phyloP scores from a whole-genome alignment of 2,329 filamentous ascomycete species.

The Alternaria metachromatica region DNA sequence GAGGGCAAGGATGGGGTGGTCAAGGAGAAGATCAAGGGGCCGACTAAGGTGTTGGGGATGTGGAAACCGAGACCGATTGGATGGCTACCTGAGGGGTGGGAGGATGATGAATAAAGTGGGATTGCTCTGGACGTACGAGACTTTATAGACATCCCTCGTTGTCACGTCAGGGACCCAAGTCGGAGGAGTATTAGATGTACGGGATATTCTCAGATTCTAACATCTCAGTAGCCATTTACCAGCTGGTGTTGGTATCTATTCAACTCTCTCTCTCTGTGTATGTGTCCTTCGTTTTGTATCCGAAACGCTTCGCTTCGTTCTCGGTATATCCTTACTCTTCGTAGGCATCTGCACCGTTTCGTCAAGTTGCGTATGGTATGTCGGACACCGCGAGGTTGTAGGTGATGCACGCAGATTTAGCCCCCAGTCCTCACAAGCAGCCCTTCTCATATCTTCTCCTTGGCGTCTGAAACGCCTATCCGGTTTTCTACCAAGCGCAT shows the following conservation, averaged over 20 bases:
- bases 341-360: neutral
- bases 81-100: slow-evolving; percentile 33
- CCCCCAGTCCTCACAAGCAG: neutral
- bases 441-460: slow-evolving; percentile 53
- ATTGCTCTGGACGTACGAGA: neutral
- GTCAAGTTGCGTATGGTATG: neutral
- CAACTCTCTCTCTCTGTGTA: neutral
- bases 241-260: neutral
- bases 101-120: slow-evolving; percentile 27
- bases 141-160: neutral
- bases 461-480: slow-evolving; percentile 57
- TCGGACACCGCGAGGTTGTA: neutral
- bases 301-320: neutral
- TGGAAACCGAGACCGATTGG: slow-evolving; percentile 45
- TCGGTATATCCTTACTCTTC: neutral
- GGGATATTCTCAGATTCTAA: neutral
- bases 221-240: neutral
- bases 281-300: too few species aligned
- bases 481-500: slow-evolving; percentile 78
- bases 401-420: neutral
- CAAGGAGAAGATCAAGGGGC: slow-evolving; percentile 27
- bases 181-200: neutral
- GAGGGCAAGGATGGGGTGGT: neutral
- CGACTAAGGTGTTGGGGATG: slow-evolving; percentile 39
- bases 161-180: neutral